Evolutionary conservation across 768 basidiomycete genomes (phyloP).

Genomic region (Hypholoma fasciculare): DNA sequence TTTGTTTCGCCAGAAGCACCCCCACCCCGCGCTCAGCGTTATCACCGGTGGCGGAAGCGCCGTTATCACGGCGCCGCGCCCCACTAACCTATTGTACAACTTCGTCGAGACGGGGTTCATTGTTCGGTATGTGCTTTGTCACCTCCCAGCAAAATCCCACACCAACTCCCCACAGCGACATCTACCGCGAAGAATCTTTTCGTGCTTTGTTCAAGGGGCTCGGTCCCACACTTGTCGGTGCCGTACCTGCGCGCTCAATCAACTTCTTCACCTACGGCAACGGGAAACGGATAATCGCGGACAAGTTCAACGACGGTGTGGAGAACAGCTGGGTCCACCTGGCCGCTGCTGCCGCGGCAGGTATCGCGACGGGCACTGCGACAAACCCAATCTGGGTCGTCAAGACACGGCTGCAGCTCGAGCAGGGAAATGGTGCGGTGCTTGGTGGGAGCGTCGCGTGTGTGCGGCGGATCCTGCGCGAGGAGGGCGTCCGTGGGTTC

Average conservation of each 20-base stretch:
- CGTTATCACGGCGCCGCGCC: slow-evolving; percentile 37
- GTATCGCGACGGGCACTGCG: slow-evolving; percentile 81
- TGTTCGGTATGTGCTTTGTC: slow-evolving; percentile 55
- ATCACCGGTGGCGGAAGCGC: slow-evolving; percentile 33
- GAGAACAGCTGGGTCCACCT: slow-evolving; percentile 91
- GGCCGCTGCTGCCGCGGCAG: slow-evolving; percentile 80
- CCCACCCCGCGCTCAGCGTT: slow-evolving; percentile 37
- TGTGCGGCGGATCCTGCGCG: slow-evolving; percentile 72
- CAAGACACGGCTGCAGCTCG: slow-evolving; percentile 92
- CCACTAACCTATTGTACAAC: slow-evolving; percentile 74
- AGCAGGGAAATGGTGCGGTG: slow-evolving; percentile 23
- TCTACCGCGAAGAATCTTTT: slow-evolving; percentile 86
- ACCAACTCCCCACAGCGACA: slow-evolving; percentile 54
- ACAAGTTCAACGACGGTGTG: slow-evolving; percentile 72
- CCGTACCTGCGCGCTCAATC: slow-evolving; percentile 93
- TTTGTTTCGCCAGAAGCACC: slow-evolving; percentile 55
- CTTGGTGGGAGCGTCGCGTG: slow-evolving; percentile 57
- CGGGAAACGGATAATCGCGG: slow-evolving; percentile 88
- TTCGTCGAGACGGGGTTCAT: slow-evolving; percentile 95
- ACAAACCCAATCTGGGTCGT: slow-evolving; percentile 99
- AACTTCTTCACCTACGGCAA: slow-evolving; percentile 99
- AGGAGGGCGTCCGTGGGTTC: slow-evolving; percentile 85
- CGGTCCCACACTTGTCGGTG: slow-evolving; percentile 92
- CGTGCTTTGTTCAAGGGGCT: slow-evolving; percentile 93
- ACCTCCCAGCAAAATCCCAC: not conserved